Evolutionary conservation across 331 rosid species (phyloP).

Genomic region (Acacia pycnantha): DNA sequence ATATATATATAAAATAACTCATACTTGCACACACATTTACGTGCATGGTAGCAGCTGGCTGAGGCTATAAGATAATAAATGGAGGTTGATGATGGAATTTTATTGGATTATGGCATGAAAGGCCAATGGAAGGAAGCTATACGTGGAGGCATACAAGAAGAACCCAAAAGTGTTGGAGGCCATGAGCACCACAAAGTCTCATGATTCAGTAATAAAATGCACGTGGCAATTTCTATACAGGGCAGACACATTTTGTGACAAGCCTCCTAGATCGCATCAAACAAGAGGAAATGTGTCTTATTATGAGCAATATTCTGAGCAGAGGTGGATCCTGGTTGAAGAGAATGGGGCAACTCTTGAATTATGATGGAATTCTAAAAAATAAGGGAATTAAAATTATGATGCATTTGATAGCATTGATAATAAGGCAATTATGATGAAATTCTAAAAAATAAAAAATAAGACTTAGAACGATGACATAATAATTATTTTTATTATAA

Average conservation of each 20-base stretch:
- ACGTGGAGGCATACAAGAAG: constrained; percentile 25
- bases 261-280: constrained; percentile 30
- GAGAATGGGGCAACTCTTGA: too few relatives aligned
- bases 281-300: not conserved
- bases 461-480: too few relatives aligned
- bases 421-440: too few relatives aligned
- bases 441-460: too few relatives aligned
- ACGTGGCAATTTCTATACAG: constrained; percentile 30
- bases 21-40: constrained; percentile 21
- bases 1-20: too few relatives aligned
- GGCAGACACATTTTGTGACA: constrained; percentile 33
- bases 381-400: too few relatives aligned
- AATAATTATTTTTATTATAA: too few relatives aligned
- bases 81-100: constrained; percentile 28
- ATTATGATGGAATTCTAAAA: too few relatives aligned
- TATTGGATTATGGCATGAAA: constrained; percentile 33
- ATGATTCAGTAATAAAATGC: constrained; percentile 34
- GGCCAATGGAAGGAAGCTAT: constrained; percentile 35
- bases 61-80: not conserved
- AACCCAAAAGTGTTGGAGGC: constrained; percentile 34
- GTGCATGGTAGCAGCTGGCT: constrained; percentile 19
- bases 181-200: constrained; percentile 41
- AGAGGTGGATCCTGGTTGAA: too few relatives aligned
- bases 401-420: too few relatives aligned
- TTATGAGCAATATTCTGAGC: not conserved